Conservation (phyloP, 176 grass and related monocot genomes). For the Ampelocalamus luodianensis region DNA sequence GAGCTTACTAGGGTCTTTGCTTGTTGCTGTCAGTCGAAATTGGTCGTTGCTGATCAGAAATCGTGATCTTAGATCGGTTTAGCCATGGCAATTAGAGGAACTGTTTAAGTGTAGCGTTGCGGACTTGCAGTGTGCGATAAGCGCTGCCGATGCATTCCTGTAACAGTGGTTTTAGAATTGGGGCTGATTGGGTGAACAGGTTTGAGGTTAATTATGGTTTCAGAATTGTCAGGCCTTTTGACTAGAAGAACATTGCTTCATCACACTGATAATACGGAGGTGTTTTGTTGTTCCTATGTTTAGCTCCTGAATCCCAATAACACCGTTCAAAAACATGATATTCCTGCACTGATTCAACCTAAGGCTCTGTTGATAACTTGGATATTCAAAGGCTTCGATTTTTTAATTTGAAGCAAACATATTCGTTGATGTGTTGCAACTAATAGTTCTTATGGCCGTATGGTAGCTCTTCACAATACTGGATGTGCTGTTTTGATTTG, state of each 20-base stretch:
- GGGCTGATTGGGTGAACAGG: neutral
- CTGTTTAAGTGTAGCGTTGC: neutral
- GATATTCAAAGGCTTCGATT: neutral
- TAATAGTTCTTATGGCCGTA: neutral
- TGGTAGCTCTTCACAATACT: neutral
- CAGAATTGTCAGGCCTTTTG: neutral
- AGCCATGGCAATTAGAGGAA: neutral
- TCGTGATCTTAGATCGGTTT: neutral
- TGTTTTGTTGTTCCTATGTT: neutral
- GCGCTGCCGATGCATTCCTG: neutral
- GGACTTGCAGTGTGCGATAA: neutral
- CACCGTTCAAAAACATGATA: neutral
- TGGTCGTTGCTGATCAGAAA: neutral
- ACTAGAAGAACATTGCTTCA: neutral
- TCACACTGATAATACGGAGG: neutral
- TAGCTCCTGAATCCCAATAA: slow-evolving; percentile 25
- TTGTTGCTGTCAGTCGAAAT: neutral
- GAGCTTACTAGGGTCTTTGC: slow-evolving; percentile 2
- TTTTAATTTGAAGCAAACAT: neutral
- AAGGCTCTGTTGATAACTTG: neutral
- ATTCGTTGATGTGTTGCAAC: neutral
- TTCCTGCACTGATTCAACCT: neutral
- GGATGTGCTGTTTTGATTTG: neutral
- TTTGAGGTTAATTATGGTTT: neutral
- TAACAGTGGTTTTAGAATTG: neutral